A percentile compares a stretch with the other conserved stretches of the same genome.
These are phyloP conservation scores for Mariannaea elegans DNA, from an alignment of 2,329 filamentous ascomycete species.

Conservation along the genomic window DNA sequence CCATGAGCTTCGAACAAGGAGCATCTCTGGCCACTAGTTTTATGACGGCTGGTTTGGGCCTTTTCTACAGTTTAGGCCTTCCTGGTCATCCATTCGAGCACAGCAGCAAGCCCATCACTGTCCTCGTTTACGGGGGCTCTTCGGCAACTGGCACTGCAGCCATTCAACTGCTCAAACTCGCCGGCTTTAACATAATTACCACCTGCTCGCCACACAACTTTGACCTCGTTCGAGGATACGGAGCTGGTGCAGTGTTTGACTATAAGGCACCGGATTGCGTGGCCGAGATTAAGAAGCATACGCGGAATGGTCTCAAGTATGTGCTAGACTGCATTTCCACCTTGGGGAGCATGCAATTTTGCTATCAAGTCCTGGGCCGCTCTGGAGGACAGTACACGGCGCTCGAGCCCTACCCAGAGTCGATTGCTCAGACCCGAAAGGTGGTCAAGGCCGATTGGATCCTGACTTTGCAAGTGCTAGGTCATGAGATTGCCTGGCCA, in stretches of 20 bases:
- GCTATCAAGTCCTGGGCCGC: constrained; percentile 42
- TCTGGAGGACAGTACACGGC: constrained; percentile 50
- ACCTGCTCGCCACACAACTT: constrained; percentile 17
- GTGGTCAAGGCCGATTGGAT: neutral
- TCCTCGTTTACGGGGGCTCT: constrained; percentile 14
- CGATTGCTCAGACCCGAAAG: neutral
- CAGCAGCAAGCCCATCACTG: neutral
- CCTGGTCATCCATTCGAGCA: neutral
- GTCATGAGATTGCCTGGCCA: neutral
- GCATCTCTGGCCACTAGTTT: constrained; percentile 54
- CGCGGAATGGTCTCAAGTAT: neutral
- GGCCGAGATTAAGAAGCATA: neutral
- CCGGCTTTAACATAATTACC: neutral
- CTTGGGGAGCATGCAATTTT: constrained; percentile 34
- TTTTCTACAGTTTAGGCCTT: constrained; percentile 54
- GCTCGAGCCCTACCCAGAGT: constrained; percentile 34
- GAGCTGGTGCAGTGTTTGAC: constrained; percentile 16
- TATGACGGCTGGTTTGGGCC: constrained; percentile 53
- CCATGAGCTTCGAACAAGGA: constrained; percentile 52
- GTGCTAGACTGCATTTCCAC: constrained; percentile 12
- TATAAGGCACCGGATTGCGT: neutral
- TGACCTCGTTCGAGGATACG: constrained; percentile 5
- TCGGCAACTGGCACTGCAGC: constrained; percentile 8
- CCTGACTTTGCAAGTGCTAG: neutral
- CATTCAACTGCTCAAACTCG: constrained; percentile 7